A percentile compares a stretch with the other conserved stretches of the same genome.
Conservation (phyloP, 2,329 filamentous ascomycete genomes). For the Colletotrichum camelliae region DNA sequence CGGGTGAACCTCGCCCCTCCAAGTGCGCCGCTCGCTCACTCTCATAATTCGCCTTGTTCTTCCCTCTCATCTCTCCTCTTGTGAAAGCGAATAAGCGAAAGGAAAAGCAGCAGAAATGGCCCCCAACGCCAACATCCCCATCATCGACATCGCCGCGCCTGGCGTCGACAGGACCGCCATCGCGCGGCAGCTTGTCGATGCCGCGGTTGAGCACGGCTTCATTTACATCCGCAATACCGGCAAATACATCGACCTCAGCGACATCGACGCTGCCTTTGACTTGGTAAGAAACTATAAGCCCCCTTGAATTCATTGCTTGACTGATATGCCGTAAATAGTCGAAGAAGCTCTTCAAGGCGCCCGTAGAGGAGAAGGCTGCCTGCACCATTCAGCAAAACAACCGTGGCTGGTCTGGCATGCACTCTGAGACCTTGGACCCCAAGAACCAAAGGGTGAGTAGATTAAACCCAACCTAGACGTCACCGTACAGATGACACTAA, state of each 20-base stretch:
- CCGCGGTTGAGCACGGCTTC: constrained; percentile 85
- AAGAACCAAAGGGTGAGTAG: constrained; percentile 73
- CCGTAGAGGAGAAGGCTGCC: constrained; percentile 72
- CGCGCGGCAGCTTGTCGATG: constrained; percentile 76
- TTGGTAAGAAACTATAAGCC: constrained; percentile 58
- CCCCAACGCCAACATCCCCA: constrained; percentile 64
- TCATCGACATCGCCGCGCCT: constrained; percentile 79
- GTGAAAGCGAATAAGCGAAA: background rate
- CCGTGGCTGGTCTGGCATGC: constrained; percentile 87
- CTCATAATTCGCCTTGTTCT: background rate
- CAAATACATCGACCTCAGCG: constrained; percentile 67
- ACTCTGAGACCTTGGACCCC: constrained; percentile 86
- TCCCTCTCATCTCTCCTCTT: background rate
- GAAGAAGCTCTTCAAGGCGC: constrained; percentile 73
- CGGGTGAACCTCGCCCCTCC: constrained; percentile 1
- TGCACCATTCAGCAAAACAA: constrained; percentile 84
- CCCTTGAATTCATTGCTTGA: background rate
- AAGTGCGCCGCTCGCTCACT: background rate
- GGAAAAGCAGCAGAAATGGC: constrained; percentile 27
- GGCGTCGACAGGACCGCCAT: constrained; percentile 56
- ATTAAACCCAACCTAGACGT: background rate
- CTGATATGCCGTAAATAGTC: constrained; percentile 55
- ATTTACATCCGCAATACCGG: constrained; percentile 84
- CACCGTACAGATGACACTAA: background rate
- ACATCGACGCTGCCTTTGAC: constrained; percentile 75